phyloP scores from a whole-genome alignment of 352 stramenopile species.

The Lagenidium giganteum region DNA sequence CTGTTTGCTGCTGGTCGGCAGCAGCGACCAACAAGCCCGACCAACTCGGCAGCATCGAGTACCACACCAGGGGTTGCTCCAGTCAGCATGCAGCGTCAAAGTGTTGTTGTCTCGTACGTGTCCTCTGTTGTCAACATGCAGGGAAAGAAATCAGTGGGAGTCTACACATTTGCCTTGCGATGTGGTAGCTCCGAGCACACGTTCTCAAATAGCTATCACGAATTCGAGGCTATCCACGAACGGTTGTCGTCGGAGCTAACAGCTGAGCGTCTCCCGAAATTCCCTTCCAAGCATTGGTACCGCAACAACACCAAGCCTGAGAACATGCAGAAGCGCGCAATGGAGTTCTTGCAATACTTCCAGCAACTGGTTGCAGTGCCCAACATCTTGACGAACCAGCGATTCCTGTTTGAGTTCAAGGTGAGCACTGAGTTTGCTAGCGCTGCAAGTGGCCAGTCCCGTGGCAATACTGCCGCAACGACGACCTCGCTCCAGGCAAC shows the following conservation, averaged over 20 bases:
- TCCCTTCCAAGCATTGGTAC: slow-evolving; percentile 69
- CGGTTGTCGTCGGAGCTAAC: slow-evolving; percentile 29
- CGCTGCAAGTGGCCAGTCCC: slow-evolving; percentile 16
- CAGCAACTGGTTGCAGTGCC: slow-evolving; percentile 50
- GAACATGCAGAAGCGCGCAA: slow-evolving; percentile 81
- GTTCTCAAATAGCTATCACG: slow-evolving; percentile 60
- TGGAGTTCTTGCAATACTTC: slow-evolving; percentile 75
- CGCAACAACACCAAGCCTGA: slow-evolving; percentile 80
- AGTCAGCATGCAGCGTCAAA: slow-evolving; percentile 8
- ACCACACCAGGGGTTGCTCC: no score
- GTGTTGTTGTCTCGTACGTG: slow-evolving; percentile 35
- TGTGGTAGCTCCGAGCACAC: slow-evolving; percentile 29
- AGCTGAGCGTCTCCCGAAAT: slow-evolving; percentile 45
- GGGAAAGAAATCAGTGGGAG: slow-evolving; percentile 53
- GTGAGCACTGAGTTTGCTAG: slow-evolving; percentile 40
- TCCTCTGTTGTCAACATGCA: slow-evolving; percentile 50
- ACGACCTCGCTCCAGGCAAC: no score
- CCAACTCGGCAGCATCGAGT: not conserved
- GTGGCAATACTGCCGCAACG: slow-evolving; percentile 2
- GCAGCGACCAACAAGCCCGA: no score
- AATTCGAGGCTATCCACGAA: slow-evolving; percentile 71
- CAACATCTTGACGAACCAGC: slow-evolving; percentile 43
- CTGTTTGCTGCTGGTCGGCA: no score
- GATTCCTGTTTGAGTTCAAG: slow-evolving; percentile 62
- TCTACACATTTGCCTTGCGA: slow-evolving; percentile 69